phyloP scores from a whole-genome alignment of 2,329 filamentous ascomycete species.

The Grosmannia penicillata region DNA sequence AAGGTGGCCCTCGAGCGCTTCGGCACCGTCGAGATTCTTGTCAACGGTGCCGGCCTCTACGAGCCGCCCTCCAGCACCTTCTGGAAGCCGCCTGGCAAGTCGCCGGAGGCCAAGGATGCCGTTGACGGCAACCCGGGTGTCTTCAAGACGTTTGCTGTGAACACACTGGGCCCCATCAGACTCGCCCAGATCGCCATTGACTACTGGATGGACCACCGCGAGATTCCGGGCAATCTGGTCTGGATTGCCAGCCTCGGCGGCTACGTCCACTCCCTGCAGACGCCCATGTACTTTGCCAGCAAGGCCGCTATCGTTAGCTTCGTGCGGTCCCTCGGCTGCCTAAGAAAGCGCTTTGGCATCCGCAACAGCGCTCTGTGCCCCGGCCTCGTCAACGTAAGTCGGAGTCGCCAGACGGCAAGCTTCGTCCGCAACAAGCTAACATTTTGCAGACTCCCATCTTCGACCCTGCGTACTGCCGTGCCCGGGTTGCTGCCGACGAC shows the following conservation, averaged over 20 bases:
- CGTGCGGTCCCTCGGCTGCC: slow-evolving; percentile 21
- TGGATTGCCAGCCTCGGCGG: slow-evolving; percentile 23
- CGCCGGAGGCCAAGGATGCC: slow-evolving; percentile 13
- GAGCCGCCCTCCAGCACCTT: slow-evolving; percentile 28
- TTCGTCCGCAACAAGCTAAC: no score
- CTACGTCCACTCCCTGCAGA: slow-evolving; percentile 18
- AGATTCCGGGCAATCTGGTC: slow-evolving; percentile 13
- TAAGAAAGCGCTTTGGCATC: slow-evolving; percentile 20
- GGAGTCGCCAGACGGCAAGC: no score
- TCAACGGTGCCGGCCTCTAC: slow-evolving; percentile 30
- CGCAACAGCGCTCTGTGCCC: slow-evolving; percentile 9
- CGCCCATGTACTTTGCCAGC: slow-evolving; percentile 24
- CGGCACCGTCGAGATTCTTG: slow-evolving; percentile 24
- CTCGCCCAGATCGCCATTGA: slow-evolving; percentile 24
- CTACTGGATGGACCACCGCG: slow-evolving; percentile 15
- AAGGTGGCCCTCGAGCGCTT: slow-evolving; percentile 19
- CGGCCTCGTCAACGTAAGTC: background rate
- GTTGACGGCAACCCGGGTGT: background rate
- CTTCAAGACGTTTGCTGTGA: slow-evolving; percentile 24
- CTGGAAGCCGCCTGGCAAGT: slow-evolving; percentile 24
- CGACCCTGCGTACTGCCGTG: background rate
- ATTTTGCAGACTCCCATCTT: slow-evolving; percentile 2
- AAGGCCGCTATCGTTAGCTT: slow-evolving; percentile 25
- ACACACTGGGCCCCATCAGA: slow-evolving; percentile 26
- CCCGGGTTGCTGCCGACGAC: background rate